Conservation (phyloP, 257 asterid species). For the Ballota nigra region DNA sequence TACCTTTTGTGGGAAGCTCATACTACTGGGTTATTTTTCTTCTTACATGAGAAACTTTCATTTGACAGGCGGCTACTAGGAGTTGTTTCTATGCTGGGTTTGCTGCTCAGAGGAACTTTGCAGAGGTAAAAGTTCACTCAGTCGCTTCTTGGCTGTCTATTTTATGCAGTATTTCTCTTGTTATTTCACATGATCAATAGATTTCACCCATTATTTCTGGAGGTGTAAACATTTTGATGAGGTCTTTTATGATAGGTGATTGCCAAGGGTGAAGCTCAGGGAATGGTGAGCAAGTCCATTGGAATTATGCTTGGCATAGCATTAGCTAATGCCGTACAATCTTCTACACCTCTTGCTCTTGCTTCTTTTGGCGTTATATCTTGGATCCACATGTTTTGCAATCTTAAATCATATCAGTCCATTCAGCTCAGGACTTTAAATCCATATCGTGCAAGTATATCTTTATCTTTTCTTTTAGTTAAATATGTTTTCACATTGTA, state of each 20-base stretch:
- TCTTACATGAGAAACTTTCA: conserved; percentile 22
- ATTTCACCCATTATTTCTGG: conserved; percentile 4
- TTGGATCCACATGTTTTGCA: conserved; percentile 98
- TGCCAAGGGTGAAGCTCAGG: conserved; percentile 99
- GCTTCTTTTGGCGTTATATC: conserved; percentile 79
- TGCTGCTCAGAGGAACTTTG: conserved; percentile 98
- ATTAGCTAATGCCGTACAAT: conserved; percentile 67
- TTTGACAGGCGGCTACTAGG: conserved; percentile 86
- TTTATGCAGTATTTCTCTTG: neutral
- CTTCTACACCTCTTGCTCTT: conserved; percentile 88
- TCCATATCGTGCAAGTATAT: conserved; percentile 95
- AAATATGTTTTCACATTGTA: conserved; percentile 4
- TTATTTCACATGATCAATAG: conserved; percentile 15
- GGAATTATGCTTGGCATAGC: conserved; percentile 94
- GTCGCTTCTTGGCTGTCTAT: neutral
- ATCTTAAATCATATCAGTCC: conserved; percentile 93
- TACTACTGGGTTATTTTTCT: neutral
- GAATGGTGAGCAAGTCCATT: conserved; percentile 97
- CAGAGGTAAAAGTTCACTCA: conserved; percentile 56
- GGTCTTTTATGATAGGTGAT: conserved; percentile 60
- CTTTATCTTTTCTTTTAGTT: conserved; percentile 26
- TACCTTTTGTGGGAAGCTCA: conserved; percentile 8
- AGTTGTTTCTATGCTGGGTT: conserved; percentile 98
- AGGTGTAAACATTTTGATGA: conserved; percentile 21
- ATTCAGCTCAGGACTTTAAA: conserved; percentile 95